Evolutionary conservation across 805 yeast genomes (phyloP), one percentile per base, ranked within the genome.

Genomic region (Pichia scutulata): DNA sequence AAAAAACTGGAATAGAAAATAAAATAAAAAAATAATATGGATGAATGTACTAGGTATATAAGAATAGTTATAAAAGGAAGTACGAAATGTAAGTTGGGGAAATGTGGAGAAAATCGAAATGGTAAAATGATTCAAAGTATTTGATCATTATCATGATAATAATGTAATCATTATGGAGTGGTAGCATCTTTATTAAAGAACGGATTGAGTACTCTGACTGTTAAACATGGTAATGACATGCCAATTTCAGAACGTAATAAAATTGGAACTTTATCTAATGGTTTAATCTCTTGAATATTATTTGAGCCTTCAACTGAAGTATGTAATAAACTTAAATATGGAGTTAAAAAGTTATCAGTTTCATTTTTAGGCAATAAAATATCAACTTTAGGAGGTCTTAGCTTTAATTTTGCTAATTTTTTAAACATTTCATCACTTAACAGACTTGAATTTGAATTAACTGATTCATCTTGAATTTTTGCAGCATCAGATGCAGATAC

Each of bases 161-260:
- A 26, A 6, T 13, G 4, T 28, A 28, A 28, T 13, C 14, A 28
- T 28, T 28, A 28, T 13, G 16, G 12, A 13, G 33, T 2, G n/a
- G n/a, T 28, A 13, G 18, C 13, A 5, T 55, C 44, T n/a, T 51
- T 51, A 24, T 51, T 54, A 16, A 58, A 54, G 44, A 90, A 92
- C 30, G 99, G 99, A 61, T 92, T 92, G 62, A 90, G 72, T 8
- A 92, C 86, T 60, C 96, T 78, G 16, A 93, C 96, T 3, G 97
- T 88, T 59, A 92, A 75, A 66, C 97, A 92, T 18, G 99, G 99
- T 48, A 92, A 73, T 2, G 97, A 92, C 90, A 89, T 89, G 46
- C 97, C 97, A 47, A 89, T 80, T 65, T 90, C 98, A 0, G 97
- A 89, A 60, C 97, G 76, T 55, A 93, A 73, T 53, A 92, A 71